phyloP scores from a whole-genome alignment of 768 basidiomycete genomes.

The Sarcodon aspratus region DNA sequence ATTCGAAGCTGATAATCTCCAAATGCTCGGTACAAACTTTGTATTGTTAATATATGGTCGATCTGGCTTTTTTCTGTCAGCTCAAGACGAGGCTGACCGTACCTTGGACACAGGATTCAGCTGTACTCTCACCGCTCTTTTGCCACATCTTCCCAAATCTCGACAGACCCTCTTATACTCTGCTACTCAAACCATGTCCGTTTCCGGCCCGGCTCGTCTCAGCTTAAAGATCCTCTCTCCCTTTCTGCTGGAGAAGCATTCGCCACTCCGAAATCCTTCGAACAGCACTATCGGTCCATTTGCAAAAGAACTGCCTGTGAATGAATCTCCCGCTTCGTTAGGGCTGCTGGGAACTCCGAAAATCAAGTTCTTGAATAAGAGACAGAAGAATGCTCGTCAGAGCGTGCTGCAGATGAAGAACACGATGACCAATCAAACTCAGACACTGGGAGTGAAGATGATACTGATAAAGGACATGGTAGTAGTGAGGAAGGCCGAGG shows the following conservation, averaged over 20 bases:
- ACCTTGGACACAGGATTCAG: slow-evolving; percentile 89
- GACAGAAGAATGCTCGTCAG: no score
- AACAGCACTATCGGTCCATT: slow-evolving; percentile 90
- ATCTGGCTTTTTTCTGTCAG: slow-evolving; percentile 24
- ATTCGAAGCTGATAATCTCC: slow-evolving; percentile 86
- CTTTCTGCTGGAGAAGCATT: slow-evolving; percentile 44
- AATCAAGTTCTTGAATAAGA: no score
- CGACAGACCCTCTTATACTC: slow-evolving; percentile 96
- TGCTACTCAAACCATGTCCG: slow-evolving; percentile 89
- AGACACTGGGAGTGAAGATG: no score
- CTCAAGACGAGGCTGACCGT: slow-evolving; percentile 94
- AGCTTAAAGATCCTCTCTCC: slow-evolving; percentile 71
- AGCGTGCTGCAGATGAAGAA: slow-evolving; percentile 7
- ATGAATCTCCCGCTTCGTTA: slow-evolving; percentile 79
- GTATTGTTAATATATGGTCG: not conserved
- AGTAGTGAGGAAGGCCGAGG: no score
- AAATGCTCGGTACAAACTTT: slow-evolving; percentile 61
- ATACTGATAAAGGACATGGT: no score
- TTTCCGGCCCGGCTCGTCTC: slow-evolving; percentile 80
- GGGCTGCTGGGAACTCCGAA: slow-evolving; percentile 93
- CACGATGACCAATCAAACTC: slow-evolving; percentile 12
- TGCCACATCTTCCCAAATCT: slow-evolving; percentile 82
- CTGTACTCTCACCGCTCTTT: slow-evolving; percentile 82
- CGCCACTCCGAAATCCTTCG: slow-evolving; percentile 66
- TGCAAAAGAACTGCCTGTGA: slow-evolving; percentile 83